Percentiles rank a stretch among this genome's conserved stretches.
phyloP scores from a whole-genome alignment of 345 rosid genomes.

The Aegle marmelos region DNA sequence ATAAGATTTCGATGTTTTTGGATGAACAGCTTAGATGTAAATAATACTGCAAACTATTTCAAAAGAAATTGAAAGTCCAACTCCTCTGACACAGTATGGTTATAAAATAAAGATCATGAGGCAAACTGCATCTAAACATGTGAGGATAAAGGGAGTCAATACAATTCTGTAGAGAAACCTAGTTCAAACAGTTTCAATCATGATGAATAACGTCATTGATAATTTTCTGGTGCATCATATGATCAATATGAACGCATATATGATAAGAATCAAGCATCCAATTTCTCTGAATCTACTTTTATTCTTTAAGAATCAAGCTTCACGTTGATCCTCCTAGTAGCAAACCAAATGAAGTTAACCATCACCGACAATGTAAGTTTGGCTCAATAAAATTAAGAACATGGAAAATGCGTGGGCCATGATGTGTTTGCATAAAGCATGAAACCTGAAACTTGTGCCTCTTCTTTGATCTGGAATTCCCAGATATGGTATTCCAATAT shows the following conservation, averaged over 20 bases:
- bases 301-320: no score
- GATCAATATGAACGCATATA: neutral
- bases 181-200: neutral
- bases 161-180: neutral
- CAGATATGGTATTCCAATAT: neutral
- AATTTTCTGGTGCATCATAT: neutral
- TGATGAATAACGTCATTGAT: neutral
- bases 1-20: neutral
- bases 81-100: neutral
- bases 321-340: neutral
- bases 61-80: neutral
- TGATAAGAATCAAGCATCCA: neutral
- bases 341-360: neutral
- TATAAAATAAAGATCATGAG: slow-evolving; percentile 1
- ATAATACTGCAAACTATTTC: neutral
- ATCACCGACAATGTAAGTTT: neutral
- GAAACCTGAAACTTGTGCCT: neutral
- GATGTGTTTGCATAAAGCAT: neutral
- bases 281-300: neutral
- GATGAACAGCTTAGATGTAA: neutral
- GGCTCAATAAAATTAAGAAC: neutral
- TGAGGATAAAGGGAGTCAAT: neutral
- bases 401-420: neutral
- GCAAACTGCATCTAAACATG: neutral
- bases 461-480: no score